A percentile compares a stretch with the other conserved stretches of the same genome.
Evolutionary conservation across 768 basidiomycete species (phyloP).

Genomic region (Mycena haematopus): DNA sequence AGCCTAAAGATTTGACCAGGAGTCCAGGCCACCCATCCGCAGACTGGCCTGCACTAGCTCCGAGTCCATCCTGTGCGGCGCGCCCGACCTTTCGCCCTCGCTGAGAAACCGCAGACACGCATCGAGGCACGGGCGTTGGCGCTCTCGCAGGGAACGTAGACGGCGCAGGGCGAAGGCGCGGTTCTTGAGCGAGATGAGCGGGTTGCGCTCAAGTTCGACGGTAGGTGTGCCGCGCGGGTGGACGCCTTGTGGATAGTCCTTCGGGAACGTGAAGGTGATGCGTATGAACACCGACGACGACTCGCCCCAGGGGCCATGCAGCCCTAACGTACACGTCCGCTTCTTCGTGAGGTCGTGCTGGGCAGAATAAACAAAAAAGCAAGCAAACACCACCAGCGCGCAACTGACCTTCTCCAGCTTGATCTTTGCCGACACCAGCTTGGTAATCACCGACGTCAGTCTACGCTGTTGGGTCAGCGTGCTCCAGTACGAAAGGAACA

Average conservation of each 20-base stretch:
- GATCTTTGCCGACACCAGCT: slow-evolving; percentile 70
- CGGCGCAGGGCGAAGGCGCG: slow-evolving; percentile 82
- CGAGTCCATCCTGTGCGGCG: slow-evolving; percentile 49
- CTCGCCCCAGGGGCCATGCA: slow-evolving; percentile 93
- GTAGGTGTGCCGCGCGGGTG: slow-evolving; percentile 72
- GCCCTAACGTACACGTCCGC: slow-evolving; percentile 82
- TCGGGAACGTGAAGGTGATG: slow-evolving; percentile 88
- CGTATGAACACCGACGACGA: slow-evolving; percentile 84
- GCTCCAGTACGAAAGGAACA: not conserved
- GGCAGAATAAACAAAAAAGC: slow-evolving; percentile 6
- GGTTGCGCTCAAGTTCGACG: slow-evolving; percentile 85
- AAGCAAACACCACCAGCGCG: slow-evolving; percentile 2
- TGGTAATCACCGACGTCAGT: slow-evolving; percentile 74
- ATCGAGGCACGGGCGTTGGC: slow-evolving; percentile 83
- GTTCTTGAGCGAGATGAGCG: slow-evolving; percentile 77
- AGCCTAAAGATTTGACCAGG: too few relatives aligned
- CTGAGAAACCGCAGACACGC: slow-evolving; percentile 81
- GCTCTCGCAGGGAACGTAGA: slow-evolving; percentile 73
- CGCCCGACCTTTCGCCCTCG: slow-evolving; percentile 57
- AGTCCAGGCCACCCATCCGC: too few relatives aligned
- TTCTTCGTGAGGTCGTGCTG: slow-evolving; percentile 75
- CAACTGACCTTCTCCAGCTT: slow-evolving; percentile 82
- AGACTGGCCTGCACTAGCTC: too few relatives aligned
- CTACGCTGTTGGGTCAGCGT: slow-evolving; percentile 44
- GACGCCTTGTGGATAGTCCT: slow-evolving; percentile 70